Evolutionary conservation across 139 green algal genomes (phyloP), one percentile per base, ranked within the genome.

Genomic region (Desmodesmus armatus): DNA sequence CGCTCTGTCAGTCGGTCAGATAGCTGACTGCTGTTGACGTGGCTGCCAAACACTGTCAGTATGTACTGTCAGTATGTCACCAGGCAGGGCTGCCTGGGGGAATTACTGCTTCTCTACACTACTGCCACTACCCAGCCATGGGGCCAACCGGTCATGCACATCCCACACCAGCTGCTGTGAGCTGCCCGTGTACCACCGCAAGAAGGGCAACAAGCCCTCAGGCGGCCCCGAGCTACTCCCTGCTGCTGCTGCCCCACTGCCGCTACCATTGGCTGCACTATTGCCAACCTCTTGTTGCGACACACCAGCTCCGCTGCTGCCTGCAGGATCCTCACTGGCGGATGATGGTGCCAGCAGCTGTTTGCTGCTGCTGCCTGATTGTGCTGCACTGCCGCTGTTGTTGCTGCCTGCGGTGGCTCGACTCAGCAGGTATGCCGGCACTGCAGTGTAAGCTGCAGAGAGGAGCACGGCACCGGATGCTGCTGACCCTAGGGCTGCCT

Each of bases 101-200:
- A 71, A 76, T 19, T 3, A 0, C 33, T 60, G 27, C 41, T 60
- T 6, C 23, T 72, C 78, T 31, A 49, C 65, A 62, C 72, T 82
- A 58, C 82, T 69, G 40, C 82, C 82, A 67, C 82, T 87, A 3
- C 82, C 82, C 37, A 82, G 43, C 41, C 82, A 2, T 35, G 53
- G 31, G 3, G 27, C 40, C 23, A 82, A 58, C 37, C 80, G 4
- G 11, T 90, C 87, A 39, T 90, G 87, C 23, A 84, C 47, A 3
- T n/a, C 27, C 87, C 87, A 90, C 2, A 65, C 71, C 1, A 39
- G 17, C 11, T 43, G 47, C 33, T 81, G 70, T 1, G 83, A 63
- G 6, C n/a, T 40, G 17, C 31, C 58, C 2, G 82, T 27, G 70
- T 90, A 88, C 29, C 39, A 67, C 21, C 51, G 58, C 11, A 86